Conservation (phyloP, 768 basidiomycete genomes). For the Amanita molliuscula region DNA sequence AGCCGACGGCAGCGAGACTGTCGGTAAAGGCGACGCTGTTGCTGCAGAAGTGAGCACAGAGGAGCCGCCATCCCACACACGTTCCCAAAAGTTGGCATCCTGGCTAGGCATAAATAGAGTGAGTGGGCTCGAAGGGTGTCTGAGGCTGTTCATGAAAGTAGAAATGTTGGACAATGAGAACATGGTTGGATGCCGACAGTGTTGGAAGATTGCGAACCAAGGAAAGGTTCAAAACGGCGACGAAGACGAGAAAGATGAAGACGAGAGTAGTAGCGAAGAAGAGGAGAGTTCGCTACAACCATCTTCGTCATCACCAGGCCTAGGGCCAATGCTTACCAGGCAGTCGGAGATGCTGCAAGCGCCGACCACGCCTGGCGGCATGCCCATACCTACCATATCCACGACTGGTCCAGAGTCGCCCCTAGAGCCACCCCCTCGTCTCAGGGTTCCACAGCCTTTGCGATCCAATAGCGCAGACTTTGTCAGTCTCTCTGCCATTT, state of each 20-base stretch:
- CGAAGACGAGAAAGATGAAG: conserved; percentile 17
- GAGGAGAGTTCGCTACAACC: neutral
- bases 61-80: neutral
- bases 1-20: neutral
- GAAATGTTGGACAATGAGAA: conserved; percentile 92
- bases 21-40: neutral
- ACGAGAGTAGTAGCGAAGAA: neutral
- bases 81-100: conserved; percentile 19
- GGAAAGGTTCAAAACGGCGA: conserved; percentile 23
- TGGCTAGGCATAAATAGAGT: conserved; percentile 40
- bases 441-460: conserved; percentile 10
- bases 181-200: conserved; percentile 84
- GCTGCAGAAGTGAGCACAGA: neutral
- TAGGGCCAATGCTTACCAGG: neutral
- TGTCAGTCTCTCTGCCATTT: conserved; percentile 1
- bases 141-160: conserved; percentile 86
- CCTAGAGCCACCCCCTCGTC: conserved; percentile 13
- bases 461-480: conserved; percentile 7
- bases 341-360: neutral
- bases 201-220: conserved; percentile 85
- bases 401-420: conserved; percentile 37
- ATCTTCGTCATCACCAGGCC: neutral
- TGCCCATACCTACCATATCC: conserved; percentile 45
- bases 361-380: conserved; percentile 23
- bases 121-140: conserved; percentile 64